phyloP scores from a whole-genome alignment of 352 stramenopile genomes.

The Globisporangium irregulare region DNA sequence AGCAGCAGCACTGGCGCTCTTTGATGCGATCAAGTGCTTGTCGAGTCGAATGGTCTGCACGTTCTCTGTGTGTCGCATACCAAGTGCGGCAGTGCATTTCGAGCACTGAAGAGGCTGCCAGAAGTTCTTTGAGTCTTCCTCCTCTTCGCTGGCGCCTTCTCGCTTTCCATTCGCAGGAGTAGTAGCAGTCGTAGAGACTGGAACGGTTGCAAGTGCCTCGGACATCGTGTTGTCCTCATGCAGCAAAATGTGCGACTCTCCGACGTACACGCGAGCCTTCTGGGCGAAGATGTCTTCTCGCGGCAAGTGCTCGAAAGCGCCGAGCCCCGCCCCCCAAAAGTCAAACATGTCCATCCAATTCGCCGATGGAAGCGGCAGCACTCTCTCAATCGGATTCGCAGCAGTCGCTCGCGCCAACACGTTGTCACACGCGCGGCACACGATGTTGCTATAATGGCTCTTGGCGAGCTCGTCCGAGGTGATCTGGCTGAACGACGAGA shows the following conservation, averaged over 20 bases:
- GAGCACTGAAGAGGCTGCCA: constrained; percentile 44
- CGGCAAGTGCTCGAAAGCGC: constrained; percentile 78
- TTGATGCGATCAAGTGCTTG: constrained; percentile 51
- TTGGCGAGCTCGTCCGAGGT: constrained; percentile 37
- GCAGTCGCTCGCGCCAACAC: constrained; percentile 15
- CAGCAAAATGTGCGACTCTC: constrained; percentile 60
- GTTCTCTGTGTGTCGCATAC: constrained; percentile 35
- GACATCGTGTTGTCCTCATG: constrained; percentile 39
- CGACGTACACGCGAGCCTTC: constrained; percentile 48
- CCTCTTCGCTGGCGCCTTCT: not conserved
- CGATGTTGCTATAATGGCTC: constrained; percentile 38
- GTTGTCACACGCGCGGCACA: constrained; percentile 41
- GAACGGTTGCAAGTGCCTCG: constrained; percentile 4
- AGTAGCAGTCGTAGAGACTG: not conserved
- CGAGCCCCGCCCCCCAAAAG: constrained; percentile 77
- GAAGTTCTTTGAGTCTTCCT: constrained; percentile 26
- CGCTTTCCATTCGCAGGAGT: not conserved
- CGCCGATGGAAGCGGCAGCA: constrained; percentile 66
- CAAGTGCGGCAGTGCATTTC: constrained; percentile 36
- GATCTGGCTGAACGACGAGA: constrained; percentile 60
- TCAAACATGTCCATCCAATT: constrained; percentile 90
- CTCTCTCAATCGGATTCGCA: constrained; percentile 38
- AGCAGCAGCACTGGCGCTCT: not conserved
- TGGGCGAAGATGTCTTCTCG: constrained; percentile 63
- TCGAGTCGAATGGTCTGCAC: constrained; percentile 47